Percentiles rank a stretch among this genome's conserved stretches.
Conservation (phyloP, 768 basidiomycete genomes). For the Termitomyces sp. region DNA sequence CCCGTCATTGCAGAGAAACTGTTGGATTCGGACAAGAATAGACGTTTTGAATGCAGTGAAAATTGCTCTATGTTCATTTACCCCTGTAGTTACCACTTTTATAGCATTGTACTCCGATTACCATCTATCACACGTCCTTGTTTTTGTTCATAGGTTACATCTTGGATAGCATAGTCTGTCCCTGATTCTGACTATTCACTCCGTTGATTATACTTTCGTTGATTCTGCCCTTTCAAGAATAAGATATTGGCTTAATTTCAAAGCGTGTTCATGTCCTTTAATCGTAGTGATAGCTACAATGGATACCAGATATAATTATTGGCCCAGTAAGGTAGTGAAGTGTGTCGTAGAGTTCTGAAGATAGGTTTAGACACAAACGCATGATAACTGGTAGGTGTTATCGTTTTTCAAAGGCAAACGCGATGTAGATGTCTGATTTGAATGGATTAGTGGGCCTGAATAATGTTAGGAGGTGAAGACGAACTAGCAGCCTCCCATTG, state of each 20-base stretch:
- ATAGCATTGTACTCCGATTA: not conserved
- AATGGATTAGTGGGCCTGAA: constrained; percentile 5
- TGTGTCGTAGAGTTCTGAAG: not conserved
- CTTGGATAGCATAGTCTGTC: not conserved
- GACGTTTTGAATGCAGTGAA: constrained; percentile 13
- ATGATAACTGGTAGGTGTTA: constrained; percentile 12
- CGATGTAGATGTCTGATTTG: constrained; percentile 80
- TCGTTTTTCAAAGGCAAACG: constrained; percentile 83
- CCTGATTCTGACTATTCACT: not conserved
- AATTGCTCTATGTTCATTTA: constrained; percentile 4
- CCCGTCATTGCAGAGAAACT: constrained; percentile 58
- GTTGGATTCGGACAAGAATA: constrained; percentile 94
- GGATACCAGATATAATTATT: constrained; percentile 10
- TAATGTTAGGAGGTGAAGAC: constrained; percentile 24
- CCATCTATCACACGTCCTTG: not conserved
- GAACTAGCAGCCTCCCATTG: constrained; percentile 99
- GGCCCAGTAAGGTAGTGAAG: constrained; percentile 6
- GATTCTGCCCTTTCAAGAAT: not conserved
- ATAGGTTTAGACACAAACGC: not conserved
- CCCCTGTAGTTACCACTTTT: not conserved
- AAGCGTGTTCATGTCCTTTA: constrained; percentile 4
- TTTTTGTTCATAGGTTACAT: not conserved
- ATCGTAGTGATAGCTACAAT: constrained; percentile 12
- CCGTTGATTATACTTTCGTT: not conserved
- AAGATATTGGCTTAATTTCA: not conserved